These are phyloP conservation scores for Albatrellus ellisii DNA, from an alignment of 768 basidiomycete species.

Conservation along the genomic window DNA sequence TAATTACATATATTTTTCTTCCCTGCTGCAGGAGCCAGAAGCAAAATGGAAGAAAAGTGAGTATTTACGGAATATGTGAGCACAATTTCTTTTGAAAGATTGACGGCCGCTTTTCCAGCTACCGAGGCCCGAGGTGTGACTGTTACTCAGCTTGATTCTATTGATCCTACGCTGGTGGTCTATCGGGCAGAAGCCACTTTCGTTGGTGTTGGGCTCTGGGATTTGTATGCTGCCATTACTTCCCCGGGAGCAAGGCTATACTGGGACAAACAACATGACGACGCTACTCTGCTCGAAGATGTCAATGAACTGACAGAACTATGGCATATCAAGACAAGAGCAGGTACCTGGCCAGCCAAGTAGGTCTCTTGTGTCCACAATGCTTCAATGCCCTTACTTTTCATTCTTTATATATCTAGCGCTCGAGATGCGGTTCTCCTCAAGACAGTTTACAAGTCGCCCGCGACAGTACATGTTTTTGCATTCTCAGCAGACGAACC, in stretches of 20 bases:
- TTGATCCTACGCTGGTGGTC: slow-evolving; percentile 92
- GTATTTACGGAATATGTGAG: slow-evolving; percentile 16
- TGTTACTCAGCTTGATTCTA: slow-evolving; percentile 90
- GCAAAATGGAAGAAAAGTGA: slow-evolving; percentile 90
- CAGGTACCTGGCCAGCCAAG: slow-evolving; percentile 92
- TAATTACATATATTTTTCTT: slow-evolving; percentile 97
- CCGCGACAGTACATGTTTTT: slow-evolving; percentile 89
- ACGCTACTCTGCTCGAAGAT: slow-evolving; percentile 76
- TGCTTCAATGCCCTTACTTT: slow-evolving; percentile 9
- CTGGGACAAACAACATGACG: slow-evolving; percentile 89
- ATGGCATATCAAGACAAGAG: slow-evolving; percentile 87
- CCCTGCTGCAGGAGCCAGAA: slow-evolving; percentile 91
- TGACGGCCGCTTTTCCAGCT: slow-evolving; percentile 26
- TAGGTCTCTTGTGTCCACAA: slow-evolving; percentile 40
- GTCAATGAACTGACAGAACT: slow-evolving; percentile 84
- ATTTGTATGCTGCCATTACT: slow-evolving; percentile 78
- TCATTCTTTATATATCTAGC: slow-evolving; percentile 25
- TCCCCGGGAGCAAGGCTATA: slow-evolving; percentile 70
- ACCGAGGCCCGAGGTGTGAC: slow-evolving; percentile 85
- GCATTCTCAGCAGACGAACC: slow-evolving; percentile 88
- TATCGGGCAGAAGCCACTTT: slow-evolving; percentile 96
- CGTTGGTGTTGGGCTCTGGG: slow-evolving; percentile 93
- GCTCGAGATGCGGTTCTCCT: slow-evolving; percentile 85
- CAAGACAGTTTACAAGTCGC: slow-evolving; percentile 95
- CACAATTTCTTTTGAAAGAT: slow-evolving; percentile 1